Base-by-base conservation (phyloP, 768 basidiomycete genomes). In the Xerocomellus chrysenteron region DNA sequence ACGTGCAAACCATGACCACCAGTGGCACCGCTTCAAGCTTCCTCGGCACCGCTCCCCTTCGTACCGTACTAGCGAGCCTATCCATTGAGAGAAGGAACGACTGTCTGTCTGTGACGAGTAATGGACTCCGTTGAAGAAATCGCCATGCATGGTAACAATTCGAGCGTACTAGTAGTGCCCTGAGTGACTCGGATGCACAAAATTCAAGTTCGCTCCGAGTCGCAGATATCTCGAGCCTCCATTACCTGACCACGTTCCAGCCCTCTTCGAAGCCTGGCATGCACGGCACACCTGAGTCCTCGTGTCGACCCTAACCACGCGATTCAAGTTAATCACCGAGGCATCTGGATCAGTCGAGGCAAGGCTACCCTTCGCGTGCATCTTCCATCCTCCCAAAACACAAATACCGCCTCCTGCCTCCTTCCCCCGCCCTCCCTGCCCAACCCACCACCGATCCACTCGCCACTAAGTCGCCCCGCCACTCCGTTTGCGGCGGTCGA, bases 291-390 rank as follows among this genome's bases (percentile, higher is more conserved):
- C 21, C 46, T 52, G 32, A 39, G 21, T 30, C 55, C 65, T 64
- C 65, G 61, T 63, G 61, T 54, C 24, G 11, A 58, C 54, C 47
- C 49, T 8, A 46, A 33, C 46, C 54, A 43, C 54, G 54, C 60
- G 49, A 50, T 50, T 21, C 41, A 36, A 50, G 35, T 55, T 66
- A 65, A 66, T 67, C 39, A 60, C 64, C 64, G 64, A 64, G 51
- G 58, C 54, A 40, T 54, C 47, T 56, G 50, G 57, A 52, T 50
- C 41, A 54, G 60, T 65, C 54, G 53, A 55, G 56, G 53, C 53
- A 26, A 45, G 39, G 21, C 21, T 56, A 48, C 45, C 44, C 19
- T 39, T 19, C 21, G 24, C 52, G 41, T 36, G 45, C 28, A 7
- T 17, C 32, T 26, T 47, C 52, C 52, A 36, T 41, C 16, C 24